Evolutionary conservation across 2,329 filamentous ascomycete genomes (phyloP).

Genomic region (Aureobasidium sp.): DNA sequence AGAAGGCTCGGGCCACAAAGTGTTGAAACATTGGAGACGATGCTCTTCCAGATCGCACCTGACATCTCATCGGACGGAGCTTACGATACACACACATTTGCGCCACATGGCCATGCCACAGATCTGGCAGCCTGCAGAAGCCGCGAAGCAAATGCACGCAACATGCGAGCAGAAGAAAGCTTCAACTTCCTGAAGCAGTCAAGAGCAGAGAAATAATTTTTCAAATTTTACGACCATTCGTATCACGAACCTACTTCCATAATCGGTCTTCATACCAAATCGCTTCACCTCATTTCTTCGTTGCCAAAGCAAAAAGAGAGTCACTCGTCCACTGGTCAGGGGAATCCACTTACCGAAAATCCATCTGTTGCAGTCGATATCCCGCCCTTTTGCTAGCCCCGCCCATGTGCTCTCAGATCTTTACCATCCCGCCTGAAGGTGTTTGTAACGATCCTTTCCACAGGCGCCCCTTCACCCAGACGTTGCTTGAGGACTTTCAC

Average conservation of each 20-base stretch:
- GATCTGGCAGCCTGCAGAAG: no score
- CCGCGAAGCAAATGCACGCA: no score
- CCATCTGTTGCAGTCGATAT: neutral
- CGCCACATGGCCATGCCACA: no score
- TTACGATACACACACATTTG: no score
- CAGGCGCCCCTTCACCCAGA: neutral
- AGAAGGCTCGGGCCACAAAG: no score
- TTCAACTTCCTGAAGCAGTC: neutral
- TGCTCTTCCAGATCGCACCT: no score
- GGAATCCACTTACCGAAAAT: neutral
- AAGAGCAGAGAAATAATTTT: neutral
- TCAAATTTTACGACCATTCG: neutral
- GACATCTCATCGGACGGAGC: no score
- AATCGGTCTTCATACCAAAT: neutral
- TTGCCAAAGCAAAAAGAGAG: neutral
- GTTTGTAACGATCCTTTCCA: neutral
- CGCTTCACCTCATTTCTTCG: neutral
- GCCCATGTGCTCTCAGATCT: conserved; percentile 2
- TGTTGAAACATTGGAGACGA: no score
- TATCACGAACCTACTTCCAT: neutral
- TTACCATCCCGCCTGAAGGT: neutral
- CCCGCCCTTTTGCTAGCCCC: neutral
- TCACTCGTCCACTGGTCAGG: neutral
- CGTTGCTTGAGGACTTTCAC: conserved; percentile 7
- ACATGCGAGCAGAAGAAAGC: no score